Evolutionary conservation across 495 filamentous ascomycete species (phyloP), one percentile per base, ranked within the genome.

Genomic region (Hyaloscypha bicolor): DNA sequence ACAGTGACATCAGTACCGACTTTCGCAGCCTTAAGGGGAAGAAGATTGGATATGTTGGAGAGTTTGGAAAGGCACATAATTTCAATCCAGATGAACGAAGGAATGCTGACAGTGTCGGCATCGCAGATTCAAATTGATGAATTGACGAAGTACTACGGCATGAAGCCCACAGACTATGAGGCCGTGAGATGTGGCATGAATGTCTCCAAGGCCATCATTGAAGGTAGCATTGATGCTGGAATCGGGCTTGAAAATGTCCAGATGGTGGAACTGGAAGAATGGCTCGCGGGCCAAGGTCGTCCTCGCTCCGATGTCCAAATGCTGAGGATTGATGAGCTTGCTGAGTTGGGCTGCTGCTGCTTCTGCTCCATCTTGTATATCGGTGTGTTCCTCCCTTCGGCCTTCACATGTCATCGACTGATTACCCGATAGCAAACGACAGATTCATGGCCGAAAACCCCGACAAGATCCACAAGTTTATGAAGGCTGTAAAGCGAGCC

Each of bases 331-430:
- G 88, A 90, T 78, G 82, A 90, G 78, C 86, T 91, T 53, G 88
- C 88, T 65, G 86, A 89, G 74, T 77, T 90, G 33, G 88, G 88
- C 63, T 90, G 88, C 79, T 90, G 88, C 84, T 91, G 88, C 80
- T 90, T 90, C 83, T 90, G 87, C 79, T 87, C 86, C 1, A 89
- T 90, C 73, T 80, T 91, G 52, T 91, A 91, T 81, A 91, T 91
- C 62, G 80, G 80, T 73, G 78, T 60, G 67, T 30, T 35, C 9
- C 12, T 37, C 35, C 35, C 8, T 37, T 25, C 35, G 3, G 35
- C 12, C 35, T 37, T 37, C 35, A 12, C 12, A 37, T 6, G 35
- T 37, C 35, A 37, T 37, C 12, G 12, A 37, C 35, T 37, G 51
- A 66, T 55, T 22, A 12, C 30, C 16, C 19, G 25, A 53, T 16